Evolutionary conservation across 129 eudicot genomes (phyloP).

Genomic region (Tagetes erecta): DNA sequence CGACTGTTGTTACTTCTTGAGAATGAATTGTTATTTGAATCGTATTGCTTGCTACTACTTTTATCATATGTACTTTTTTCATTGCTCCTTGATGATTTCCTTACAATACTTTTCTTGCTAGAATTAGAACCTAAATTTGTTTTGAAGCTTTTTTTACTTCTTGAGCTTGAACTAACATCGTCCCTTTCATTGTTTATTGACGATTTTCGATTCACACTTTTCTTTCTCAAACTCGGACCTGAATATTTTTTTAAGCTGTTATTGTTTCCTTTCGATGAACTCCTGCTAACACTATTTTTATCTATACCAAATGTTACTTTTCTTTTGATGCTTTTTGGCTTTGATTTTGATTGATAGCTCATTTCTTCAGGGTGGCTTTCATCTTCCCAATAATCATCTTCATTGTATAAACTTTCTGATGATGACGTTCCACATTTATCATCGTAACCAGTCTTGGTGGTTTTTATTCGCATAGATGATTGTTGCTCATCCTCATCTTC

Average conservation of each 20-base stretch:
- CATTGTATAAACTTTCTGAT: conserved; percentile 44
- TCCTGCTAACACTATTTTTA: conserved; percentile 7
- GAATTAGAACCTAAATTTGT: conserved; percentile 13
- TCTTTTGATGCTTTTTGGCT: conserved; percentile 38
- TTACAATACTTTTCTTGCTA: conserved; percentile 9
- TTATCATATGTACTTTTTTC: not conserved
- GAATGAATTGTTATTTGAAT: not conserved
- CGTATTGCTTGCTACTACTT: conserved; percentile 16
- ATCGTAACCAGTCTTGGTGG: conserved; percentile 12
- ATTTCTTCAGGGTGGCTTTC: conserved; percentile 37
- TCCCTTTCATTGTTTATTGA: not conserved
- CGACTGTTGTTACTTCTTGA: not conserved
- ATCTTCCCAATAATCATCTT: conserved; percentile 39
- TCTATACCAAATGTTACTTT: conserved; percentile 35
- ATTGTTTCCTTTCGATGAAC: conserved; percentile 27
- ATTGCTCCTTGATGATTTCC: conserved; percentile 23
- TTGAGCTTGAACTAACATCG: not conserved
- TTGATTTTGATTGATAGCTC: conserved; percentile 26
- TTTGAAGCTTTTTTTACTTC: conserved; percentile 24
- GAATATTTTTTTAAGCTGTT: conserved; percentile 31
- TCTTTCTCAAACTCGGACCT: conserved; percentile 18
- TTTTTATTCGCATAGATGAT: conserved; percentile 4
- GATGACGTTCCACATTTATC: conserved; percentile 34
- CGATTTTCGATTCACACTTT: conserved; percentile 19
- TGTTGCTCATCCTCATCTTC: conserved; percentile 25